These are phyloP conservation scores for Brassica cretica DNA, from an alignment of 345 rosid genomes.

Conservation along the genomic window DNA sequence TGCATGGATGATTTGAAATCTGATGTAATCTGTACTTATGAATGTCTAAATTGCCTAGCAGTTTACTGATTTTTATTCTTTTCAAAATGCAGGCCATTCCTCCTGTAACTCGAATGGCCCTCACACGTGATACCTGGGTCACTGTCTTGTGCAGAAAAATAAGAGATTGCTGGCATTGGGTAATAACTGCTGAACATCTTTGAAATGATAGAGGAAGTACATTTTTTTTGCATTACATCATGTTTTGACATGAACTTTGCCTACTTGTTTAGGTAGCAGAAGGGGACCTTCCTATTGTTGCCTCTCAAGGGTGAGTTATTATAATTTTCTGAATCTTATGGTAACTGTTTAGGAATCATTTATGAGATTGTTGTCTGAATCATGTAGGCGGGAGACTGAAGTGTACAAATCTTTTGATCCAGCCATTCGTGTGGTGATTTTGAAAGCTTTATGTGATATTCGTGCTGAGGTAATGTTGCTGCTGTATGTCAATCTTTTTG, in stretches of 20 bases:
- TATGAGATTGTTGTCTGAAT: slow-evolving; percentile 37
- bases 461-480: slow-evolving; percentile 81
- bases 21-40: not conserved
- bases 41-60: slow-evolving; percentile 2
- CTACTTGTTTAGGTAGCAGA: slow-evolving; percentile 77
- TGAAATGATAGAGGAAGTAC: slow-evolving; percentile 27
- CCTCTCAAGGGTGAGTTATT: slow-evolving; percentile 89
- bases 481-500: not conserved
- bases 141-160: slow-evolving; percentile 96
- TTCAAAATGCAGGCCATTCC: slow-evolving; percentile 68
- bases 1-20: slow-evolving; percentile 13
- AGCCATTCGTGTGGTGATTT: slow-evolving; percentile 86
- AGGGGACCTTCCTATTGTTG: slow-evolving; percentile 94
- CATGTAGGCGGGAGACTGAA: slow-evolving; percentile 75
- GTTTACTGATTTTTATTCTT: not conserved
- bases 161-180: slow-evolving; percentile 99
- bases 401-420: slow-evolving; percentile 87
- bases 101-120: slow-evolving; percentile 92
- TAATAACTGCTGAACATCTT: slow-evolving; percentile 44
- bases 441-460: slow-evolving; percentile 96
- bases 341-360: slow-evolving; percentile 12
- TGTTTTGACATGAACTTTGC: slow-evolving; percentile 37
- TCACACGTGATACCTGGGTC: slow-evolving; percentile 97
- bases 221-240: slow-evolving; percentile 8
- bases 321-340: slow-evolving; percentile 26